Evolutionary conservation across 805 yeast species (phyloP), one percentile per base, ranked within the genome.

Genomic region (Hanseniaspora nectarophila): DNA sequence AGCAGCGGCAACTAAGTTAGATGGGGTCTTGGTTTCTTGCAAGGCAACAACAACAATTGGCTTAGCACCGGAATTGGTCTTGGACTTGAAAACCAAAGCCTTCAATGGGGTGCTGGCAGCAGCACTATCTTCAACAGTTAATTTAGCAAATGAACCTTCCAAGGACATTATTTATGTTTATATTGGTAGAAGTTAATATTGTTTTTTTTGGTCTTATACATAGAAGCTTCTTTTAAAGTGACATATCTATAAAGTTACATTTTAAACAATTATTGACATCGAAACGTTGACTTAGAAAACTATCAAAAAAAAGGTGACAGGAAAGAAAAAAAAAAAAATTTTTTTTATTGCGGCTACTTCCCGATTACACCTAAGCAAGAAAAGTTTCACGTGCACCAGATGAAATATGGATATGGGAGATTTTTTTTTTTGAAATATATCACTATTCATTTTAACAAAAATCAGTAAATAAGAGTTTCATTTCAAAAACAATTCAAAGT

Each of bases 21-120:
- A 67, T 45, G 94, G 85, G 32, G 95, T 85, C 44, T 73, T 71
- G 5, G 95, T 84, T 2, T 80, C 60, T 32, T 76, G 76, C 54
- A 82, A 73, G 7, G 95, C 95, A 61, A 87, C 74, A 31, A 86
- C 85, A 50, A 87, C 76, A 29, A 87, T 75, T 39, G 96, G 95
- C 18, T 76, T 67, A 47, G 85, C 86, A 45, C 86, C 70, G 63
- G 87, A 87, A 34, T 95, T 81, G 45, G 95, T 85, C 70, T 87
- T 87, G 60, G 95, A 95, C 70, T 87, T 87, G 77, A 87, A 87
- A 26, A 87, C 88, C 56, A 87, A 71, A 4, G 89, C 76, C 67
- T 87, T 87, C 56, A 85, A 75, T 28, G 80, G 70, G 26, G 70
- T 56, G 2, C 82, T 73, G 35, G 73, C 70, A 43, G 73, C 81